A percentile compares a stretch with the other conserved stretches of the same genome.
phyloP scores from a whole-genome alignment of 805 yeast species.

The Tetrapisispora namnaoensis region DNA sequence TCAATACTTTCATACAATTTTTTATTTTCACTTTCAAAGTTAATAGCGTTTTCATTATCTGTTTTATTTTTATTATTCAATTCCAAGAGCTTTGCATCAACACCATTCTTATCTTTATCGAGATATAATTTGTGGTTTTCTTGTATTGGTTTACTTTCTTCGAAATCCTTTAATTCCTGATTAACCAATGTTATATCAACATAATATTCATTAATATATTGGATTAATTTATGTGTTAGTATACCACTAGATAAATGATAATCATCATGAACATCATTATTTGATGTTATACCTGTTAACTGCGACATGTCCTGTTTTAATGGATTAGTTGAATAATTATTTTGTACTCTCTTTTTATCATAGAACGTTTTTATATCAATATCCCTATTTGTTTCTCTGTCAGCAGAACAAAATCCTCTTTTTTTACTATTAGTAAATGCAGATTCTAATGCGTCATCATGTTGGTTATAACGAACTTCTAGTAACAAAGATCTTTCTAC shows the following conservation, averaged over 20 bases:
- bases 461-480: slow-evolving; percentile 53
- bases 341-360: slow-evolving; percentile 50
- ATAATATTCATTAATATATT: slow-evolving; percentile 43
- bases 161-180: slow-evolving; percentile 40
- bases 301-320: slow-evolving; percentile 42
- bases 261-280: slow-evolving; percentile 30
- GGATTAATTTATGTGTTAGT: slow-evolving; percentile 55
- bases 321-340: slow-evolving; percentile 64
- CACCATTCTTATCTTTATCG: slow-evolving; percentile 35
- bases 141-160: slow-evolving; percentile 32
- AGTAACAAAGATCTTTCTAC: slow-evolving; percentile 70
- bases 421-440: slow-evolving; percentile 14
- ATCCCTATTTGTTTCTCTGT: slow-evolving; percentile 4
- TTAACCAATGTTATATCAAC: slow-evolving; percentile 34
- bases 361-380: slow-evolving; percentile 34
- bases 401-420: slow-evolving; percentile 4
- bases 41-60: slow-evolving; percentile 25
- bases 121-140: slow-evolving; percentile 37
- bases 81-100: slow-evolving; percentile 39
- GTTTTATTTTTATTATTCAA: slow-evolving; percentile 15
- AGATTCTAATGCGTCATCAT: slow-evolving; percentile 36
- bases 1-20: slow-evolving; percentile 19
- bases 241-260: slow-evolving; percentile 31
- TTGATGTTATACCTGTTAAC: slow-evolving; percentile 41
- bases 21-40: slow-evolving; percentile 25